Base-by-base conservation (phyloP, 2,329 filamentous ascomycete genomes). In the Aspergillus brasiliensis region DNA sequence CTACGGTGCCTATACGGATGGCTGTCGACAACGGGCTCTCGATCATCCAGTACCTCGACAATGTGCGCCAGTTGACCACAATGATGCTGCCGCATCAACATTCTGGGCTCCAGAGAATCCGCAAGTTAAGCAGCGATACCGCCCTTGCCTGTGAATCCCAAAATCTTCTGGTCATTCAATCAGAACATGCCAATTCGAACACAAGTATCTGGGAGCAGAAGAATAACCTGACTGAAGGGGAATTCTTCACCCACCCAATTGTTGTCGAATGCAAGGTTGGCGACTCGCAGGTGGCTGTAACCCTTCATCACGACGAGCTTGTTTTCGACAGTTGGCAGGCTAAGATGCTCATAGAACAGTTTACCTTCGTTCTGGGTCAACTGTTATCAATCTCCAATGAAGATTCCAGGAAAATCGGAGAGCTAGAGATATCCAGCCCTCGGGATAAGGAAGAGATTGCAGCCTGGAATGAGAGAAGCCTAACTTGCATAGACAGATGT, bases 291-390 rank as follows among this genome's bases (percentile, higher is more conserved):
- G 84, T 89, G 68, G 72, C 83, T 15, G 77, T 87, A 58, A 87
- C 86, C 77, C 86, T 86, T 0, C 87, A 86, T 66, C 88, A 88
- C 66, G 86, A 90, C 67, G 86, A 85, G 21, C 82, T 83, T n/a
- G 81, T 83, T 0, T 82, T 89, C 17, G 77, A 77, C 17, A 78
- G 75, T 31, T 73, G 76, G 23, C 79, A 82, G 17, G 84, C 88
- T 75, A 76, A 86, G 65, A 77, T 79, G 31, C 81, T 86, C 5
- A 73, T 88, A 10, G 71, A 75, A 1, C 84, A 88, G 61, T 77
- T 90, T 11, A 62, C 62, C 10, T 69, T 69, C 47, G 68, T 78
- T 5, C 61, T 78, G 11, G 61, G 68, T 6, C 76, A 78, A 54
- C 62, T 78, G 13, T 66, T 72, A n/a, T 57, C 66, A 2, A 53